Evolutionary conservation across 257 asterid genomes (phyloP).

Genomic region (Solanum virginianum): DNA sequence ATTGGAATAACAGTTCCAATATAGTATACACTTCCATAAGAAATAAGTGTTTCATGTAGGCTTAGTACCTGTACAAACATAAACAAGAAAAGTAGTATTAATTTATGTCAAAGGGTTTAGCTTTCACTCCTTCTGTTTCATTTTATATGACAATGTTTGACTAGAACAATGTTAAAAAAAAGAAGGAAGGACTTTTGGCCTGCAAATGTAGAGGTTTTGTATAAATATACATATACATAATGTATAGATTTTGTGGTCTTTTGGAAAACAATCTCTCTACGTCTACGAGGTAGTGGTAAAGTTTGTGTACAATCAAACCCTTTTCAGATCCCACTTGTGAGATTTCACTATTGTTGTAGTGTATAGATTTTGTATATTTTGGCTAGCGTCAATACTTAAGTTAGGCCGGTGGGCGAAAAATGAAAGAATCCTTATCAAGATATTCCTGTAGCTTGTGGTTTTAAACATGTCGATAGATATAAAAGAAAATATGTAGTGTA

Average conservation of each 20-base stretch:
- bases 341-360: not conserved
- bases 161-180: not conserved
- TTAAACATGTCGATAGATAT: not conserved
- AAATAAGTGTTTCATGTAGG: constrained; percentile 59
- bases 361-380: not conserved
- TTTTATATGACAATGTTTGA: not conserved
- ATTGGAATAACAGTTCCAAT: constrained; percentile 67
- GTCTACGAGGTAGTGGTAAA: no score
- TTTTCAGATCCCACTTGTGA: no score
- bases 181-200: not conserved
- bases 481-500: not conserved
- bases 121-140: not conserved
- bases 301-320: no score
- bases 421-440: not conserved
- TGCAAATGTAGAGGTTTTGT: not conserved
- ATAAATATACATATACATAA: no score
- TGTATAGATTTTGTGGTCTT: not conserved
- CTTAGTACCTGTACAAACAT: constrained; percentile 49
- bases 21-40: constrained; percentile 74
- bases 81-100: not conserved
- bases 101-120: not conserved
- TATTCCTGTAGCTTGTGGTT: not conserved
- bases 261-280: no score
- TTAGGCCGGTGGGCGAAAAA: not conserved
- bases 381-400: not conserved